Percentiles rank a stretch among this genome's conserved stretches.
phyloP scores from a whole-genome alignment of 1,139 yeast species.

The Blastobotrys persicus region DNA sequence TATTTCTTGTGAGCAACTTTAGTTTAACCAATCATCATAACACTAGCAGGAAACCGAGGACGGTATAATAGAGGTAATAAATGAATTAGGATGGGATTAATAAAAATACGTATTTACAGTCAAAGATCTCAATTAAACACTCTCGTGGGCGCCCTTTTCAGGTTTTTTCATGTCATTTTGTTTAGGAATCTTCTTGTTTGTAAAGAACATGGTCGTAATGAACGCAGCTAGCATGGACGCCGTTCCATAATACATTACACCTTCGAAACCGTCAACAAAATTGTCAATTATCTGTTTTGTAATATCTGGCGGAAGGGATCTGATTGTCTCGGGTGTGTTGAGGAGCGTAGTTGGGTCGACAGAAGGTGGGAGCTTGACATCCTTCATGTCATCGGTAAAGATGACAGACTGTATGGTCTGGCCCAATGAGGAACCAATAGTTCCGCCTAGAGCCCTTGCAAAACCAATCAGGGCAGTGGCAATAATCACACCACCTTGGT shows the following conservation, averaged over 20 bases:
- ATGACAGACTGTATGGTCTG: slow-evolving; percentile 48
- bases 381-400: slow-evolving; percentile 19
- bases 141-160: not conserved
- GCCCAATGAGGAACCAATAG: slow-evolving; percentile 47
- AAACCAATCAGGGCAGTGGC: slow-evolving; percentile 51
- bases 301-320: slow-evolving; percentile 19
- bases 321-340: slow-evolving; percentile 26
- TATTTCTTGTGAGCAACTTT: no score
- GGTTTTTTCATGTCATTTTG: slow-evolving; percentile 6
- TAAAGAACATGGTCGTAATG: slow-evolving; percentile 22
- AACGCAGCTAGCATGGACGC: slow-evolving; percentile 23
- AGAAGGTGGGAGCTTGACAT: slow-evolving; percentile 15
- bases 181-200: slow-evolving; percentile 26
- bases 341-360: slow-evolving; percentile 18
- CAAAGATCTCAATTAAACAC: not conserved
- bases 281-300: slow-evolving; percentile 21
- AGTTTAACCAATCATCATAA: no score
- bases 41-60: no score
- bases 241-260: slow-evolving; percentile 27
- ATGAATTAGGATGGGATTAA: not conserved
- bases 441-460: slow-evolving; percentile 49
- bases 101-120: not conserved
- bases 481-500: slow-evolving; percentile 50
- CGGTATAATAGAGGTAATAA: no score
- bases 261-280: slow-evolving; percentile 27